Base-by-base conservation (phyloP, 306 rosid genomes). In the Gastrolobium bilobum region DNA sequence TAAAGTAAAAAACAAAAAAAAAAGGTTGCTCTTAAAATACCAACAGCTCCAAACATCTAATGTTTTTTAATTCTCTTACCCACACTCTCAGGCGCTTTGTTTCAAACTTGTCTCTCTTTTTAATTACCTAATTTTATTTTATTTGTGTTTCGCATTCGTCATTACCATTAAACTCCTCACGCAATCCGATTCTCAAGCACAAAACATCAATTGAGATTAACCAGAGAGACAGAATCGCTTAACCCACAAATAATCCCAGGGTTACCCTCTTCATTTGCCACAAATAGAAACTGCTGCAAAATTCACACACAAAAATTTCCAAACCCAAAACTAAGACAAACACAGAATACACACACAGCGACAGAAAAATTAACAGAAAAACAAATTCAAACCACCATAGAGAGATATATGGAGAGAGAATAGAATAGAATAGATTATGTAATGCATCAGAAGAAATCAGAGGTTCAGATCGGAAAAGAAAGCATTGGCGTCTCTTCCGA, bases 401-500 rank as follows among this genome's bases (percentile, higher is more conserved):
- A 20, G 26, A 20, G 26, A 20, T 20, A 20, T 20, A 20, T 1
- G 20, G 69, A 26, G 34, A n/a, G 4, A 37, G 73, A 15, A 33
- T n/a, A 37, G 73, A 15, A 33, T n/a, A n/a, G 42, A 13, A 37
- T 61, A 42, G 64, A 65, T 30, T 84, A 87, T 90, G 93, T 91
- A 91, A 95, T 93, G 99, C 99, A 91, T 95, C 99, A 91, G 82
- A 93, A 96, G 96, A 96, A 93, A 93, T 96, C 98, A 58, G 99
- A 95, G 85, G 93, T 93, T 31, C 97, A 93, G 90, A 91, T 96
- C 97, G 98, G 99, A 88, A 93, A 91, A 87, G 99, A 91, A 96
- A 96, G 99, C 94, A 86, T 79, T 72, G 99, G 97, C 96, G 88
- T 96, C 90, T 96, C 99, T 96, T 96, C 97, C 98, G 99, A 91